Evolutionary conservation across 2,329 filamentous ascomycete genomes (phyloP).

Genomic region (Phaeoacremonium minimum): DNA sequence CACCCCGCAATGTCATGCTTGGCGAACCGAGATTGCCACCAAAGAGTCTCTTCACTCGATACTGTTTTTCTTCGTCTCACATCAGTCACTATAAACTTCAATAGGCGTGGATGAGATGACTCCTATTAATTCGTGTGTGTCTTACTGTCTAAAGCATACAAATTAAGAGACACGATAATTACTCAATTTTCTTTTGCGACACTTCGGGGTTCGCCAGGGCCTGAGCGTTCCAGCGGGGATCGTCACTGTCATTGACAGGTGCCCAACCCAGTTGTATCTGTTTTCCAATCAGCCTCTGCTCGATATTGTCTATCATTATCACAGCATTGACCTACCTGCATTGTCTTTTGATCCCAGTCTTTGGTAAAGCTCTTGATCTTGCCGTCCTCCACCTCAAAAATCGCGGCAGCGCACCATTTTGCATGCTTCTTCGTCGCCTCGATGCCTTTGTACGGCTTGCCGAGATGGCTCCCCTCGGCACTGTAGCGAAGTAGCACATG

Average conservation of each 20-base stretch:
- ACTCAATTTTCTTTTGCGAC: conserved; percentile 2
- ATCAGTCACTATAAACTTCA: too few relatives aligned
- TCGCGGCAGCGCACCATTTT: conserved; percentile 12
- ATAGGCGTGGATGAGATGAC: too few relatives aligned
- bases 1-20: too few relatives aligned
- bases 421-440: conserved; percentile 12
- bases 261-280: conserved; percentile 18
- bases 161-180: conserved; percentile 12
- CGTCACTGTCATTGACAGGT: conserved; percentile 14
- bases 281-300: not conserved
- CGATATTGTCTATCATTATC: too few relatives aligned
- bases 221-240: conserved; percentile 15
- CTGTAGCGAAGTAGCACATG: conserved; percentile 17
- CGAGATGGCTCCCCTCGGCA: conserved; percentile 15
- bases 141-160: not conserved
- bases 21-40: too few relatives aligned
- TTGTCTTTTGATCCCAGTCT: conserved; percentile 10
- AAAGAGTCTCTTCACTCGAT: too few relatives aligned
- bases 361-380: conserved; percentile 9
- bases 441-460: conserved; percentile 17
- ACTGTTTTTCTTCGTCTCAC: too few relatives aligned
- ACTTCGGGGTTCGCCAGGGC: conserved; percentile 10
- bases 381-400: conserved; percentile 16
- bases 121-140: too few relatives aligned
- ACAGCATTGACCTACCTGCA: conserved; percentile 10